These are phyloP conservation scores for Ogataea ramenticola DNA, from an alignment of 805 yeast species.

Conservation along the genomic window DNA sequence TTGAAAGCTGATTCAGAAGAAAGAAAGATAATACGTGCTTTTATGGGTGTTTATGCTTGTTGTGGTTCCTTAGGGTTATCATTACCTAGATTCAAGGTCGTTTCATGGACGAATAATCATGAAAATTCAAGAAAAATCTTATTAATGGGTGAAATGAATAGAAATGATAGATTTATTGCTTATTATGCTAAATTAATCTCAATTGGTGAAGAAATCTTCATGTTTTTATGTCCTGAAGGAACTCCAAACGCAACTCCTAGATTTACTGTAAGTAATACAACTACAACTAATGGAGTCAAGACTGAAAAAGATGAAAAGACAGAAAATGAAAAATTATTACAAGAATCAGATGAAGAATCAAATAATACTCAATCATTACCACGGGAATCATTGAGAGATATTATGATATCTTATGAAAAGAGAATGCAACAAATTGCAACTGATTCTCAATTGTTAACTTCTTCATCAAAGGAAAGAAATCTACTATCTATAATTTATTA, in stretches of 20 bases:
- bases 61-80: constrained; percentile 46
- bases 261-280: not conserved
- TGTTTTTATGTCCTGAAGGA: constrained; percentile 28
- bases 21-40: constrained; percentile 32
- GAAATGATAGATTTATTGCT: constrained; percentile 35
- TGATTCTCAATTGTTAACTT: constrained; percentile 32
- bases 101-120: constrained; percentile 39
- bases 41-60: constrained; percentile 41
- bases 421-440: constrained; percentile 30
- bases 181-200: constrained; percentile 37
- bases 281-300: not conserved
- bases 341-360: not conserved
- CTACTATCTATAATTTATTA: constrained; percentile 39
- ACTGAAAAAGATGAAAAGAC: not conserved
- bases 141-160: constrained; percentile 29
- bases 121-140: constrained; percentile 28
- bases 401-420: constrained; percentile 33
- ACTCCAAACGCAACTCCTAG: not conserved
- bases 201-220: constrained; percentile 43
- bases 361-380: constrained; percentile 7
- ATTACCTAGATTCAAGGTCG: constrained; percentile 43
- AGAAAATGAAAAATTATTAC: not conserved
- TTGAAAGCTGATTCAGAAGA: constrained; percentile 24
- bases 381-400: constrained; percentile 19
- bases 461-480: constrained; percentile 29